Conservation (phyloP, 805 yeast species). For the Jamesozyma lodderae region DNA sequence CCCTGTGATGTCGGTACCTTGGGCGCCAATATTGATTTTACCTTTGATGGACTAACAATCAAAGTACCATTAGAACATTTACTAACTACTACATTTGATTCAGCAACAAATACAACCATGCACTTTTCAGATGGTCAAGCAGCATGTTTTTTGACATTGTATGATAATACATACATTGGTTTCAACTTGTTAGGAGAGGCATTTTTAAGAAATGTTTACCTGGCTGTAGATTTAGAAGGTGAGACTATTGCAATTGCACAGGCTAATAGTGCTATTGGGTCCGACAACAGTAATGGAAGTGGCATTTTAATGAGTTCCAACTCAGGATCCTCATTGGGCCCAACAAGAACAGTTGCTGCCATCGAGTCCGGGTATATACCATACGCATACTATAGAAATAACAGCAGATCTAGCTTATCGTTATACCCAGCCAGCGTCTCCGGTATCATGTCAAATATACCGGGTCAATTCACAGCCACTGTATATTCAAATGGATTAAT, state of each 20-base stretch:
- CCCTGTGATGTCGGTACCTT: conserved; percentile 44
- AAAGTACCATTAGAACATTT: conserved; percentile 43
- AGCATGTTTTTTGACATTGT: conserved; percentile 49
- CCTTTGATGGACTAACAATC: conserved; percentile 44
- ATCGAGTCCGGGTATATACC: conserved; percentile 42
- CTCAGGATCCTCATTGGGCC: neutral
- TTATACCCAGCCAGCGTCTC: conserved; percentile 5
- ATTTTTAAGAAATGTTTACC: conserved; percentile 42
- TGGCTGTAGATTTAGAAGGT: conserved; percentile 59
- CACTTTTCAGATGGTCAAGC: conserved; percentile 43
- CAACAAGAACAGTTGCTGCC: conserved; percentile 7
- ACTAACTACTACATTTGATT: conserved; percentile 32
- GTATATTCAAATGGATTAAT: conserved; percentile 28
- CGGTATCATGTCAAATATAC: conserved; percentile 13
- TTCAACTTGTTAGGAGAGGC: conserved; percentile 50
- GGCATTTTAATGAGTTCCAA: neutral
- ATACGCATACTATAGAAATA: conserved; percentile 35
- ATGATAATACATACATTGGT: conserved; percentile 42
- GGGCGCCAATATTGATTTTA: conserved; percentile 44
- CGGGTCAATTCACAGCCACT: conserved; percentile 25
- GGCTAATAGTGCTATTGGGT: conserved; percentile 17
- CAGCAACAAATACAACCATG: conserved; percentile 29
- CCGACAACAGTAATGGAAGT: neutral
- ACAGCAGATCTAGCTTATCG: conserved; percentile 9
- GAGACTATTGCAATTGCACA: conserved; percentile 48